Conservation (phyloP, 768 basidiomycete genomes). For the Amyloporia xantha region DNA sequence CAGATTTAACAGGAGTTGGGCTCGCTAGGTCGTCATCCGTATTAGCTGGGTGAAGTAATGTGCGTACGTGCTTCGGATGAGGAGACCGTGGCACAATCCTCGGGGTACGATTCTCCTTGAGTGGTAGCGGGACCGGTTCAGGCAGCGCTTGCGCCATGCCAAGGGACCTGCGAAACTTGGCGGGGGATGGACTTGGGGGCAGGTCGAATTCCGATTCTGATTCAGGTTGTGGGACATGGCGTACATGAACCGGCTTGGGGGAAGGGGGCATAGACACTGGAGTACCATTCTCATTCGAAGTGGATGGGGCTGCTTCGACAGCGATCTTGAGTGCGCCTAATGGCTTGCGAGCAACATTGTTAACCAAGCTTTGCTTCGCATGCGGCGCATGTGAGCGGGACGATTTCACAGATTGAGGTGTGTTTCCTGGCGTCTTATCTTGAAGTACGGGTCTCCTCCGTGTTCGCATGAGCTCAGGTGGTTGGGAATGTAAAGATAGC, state of each 20-base stretch:
- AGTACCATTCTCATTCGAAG: constrained; percentile 1
- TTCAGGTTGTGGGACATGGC: background rate
- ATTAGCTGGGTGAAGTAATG: constrained; percentile 1
- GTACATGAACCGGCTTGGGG: background rate
- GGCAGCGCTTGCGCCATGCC: background rate
- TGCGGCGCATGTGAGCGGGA: background rate
- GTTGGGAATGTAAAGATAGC: background rate
- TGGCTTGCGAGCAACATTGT: background rate
- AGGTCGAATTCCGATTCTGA: background rate
- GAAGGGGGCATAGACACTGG: background rate
- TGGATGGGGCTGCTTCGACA: background rate
- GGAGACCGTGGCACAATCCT: background rate
- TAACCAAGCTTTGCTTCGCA: background rate
- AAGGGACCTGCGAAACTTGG: background rate
- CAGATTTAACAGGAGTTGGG: background rate
- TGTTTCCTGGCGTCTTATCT: constrained; percentile 23
- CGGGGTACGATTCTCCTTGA: background rate
- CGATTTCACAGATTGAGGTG: constrained; percentile 14
- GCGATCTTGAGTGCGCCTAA: background rate
- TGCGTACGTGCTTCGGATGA: background rate
- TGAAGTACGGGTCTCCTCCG: constrained; percentile 11
- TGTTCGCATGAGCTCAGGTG: constrained; percentile 3
- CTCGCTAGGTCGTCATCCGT: constrained; percentile 2
- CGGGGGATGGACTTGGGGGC: background rate
- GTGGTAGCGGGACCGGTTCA: constrained; percentile 36